Conservation (phyloP, 345 rosid genomes). For the Triadica sebifera region DNA sequence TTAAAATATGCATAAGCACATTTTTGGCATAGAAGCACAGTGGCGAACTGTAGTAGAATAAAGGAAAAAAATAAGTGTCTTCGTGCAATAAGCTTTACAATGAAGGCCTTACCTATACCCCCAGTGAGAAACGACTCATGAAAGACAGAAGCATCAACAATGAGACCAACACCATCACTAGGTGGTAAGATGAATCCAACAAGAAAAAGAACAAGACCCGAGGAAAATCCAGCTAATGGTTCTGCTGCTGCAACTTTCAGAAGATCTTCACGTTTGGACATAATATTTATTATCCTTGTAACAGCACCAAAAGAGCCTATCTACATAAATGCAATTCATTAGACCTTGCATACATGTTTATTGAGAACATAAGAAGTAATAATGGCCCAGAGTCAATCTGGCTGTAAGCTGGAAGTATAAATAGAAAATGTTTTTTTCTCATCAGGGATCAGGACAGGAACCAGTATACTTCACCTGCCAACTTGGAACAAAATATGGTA, state of each 20-base stretch:
- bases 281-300: slow-evolving; percentile 78
- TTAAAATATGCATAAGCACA: background rate
- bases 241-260: slow-evolving; percentile 90
- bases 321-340: slow-evolving; percentile 62
- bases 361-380: slow-evolving; percentile 2
- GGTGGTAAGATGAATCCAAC: slow-evolving; percentile 86
- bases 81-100: background rate
- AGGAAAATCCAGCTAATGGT: slow-evolving; percentile 86
- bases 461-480: slow-evolving; percentile 69
- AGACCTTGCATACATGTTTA: slow-evolving; percentile 17
- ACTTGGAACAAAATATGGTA: slow-evolving; percentile 94
- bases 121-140: slow-evolving; percentile 90
- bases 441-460: background rate
- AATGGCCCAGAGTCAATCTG: background rate
- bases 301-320: slow-evolving; percentile 98
- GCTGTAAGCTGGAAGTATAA: background rate
- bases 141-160: slow-evolving; percentile 88
- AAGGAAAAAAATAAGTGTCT: background rate
- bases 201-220: slow-evolving; percentile 74
- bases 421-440: slow-evolving; percentile 1
- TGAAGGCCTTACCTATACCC: slow-evolving; percentile 65
- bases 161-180: slow-evolving; percentile 73
- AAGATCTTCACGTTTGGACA: slow-evolving; percentile 83
- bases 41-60: background rate
- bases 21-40: background rate